Conservation (phyloP, 192 early-diverging fungal species). For the Backusella parvicylindrica region DNA sequence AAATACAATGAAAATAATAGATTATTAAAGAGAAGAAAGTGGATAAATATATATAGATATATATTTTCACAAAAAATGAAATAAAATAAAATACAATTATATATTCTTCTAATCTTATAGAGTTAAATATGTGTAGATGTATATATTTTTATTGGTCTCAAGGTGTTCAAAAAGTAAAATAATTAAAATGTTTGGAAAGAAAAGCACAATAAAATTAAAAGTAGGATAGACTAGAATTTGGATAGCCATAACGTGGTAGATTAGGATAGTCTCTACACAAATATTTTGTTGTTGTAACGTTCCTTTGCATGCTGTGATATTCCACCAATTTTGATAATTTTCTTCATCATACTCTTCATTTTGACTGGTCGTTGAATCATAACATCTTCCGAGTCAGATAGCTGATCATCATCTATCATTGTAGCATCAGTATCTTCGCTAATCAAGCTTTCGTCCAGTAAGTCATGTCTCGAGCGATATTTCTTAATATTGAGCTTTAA, state of each 20-base stretch:
- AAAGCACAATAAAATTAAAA: not conserved
- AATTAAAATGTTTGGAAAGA: not conserved
- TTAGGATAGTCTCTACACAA: not conserved
- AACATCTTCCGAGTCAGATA: not conserved
- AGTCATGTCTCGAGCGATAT: slow-evolving; percentile 9
- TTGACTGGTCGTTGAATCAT: not conserved
- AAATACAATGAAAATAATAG: not conserved
- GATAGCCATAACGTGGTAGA: not conserved
- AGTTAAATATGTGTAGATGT: not conserved
- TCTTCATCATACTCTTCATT: slow-evolving; percentile 13
- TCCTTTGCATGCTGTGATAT: slow-evolving; percentile 1
- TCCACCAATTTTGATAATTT: slow-evolving; percentile 13
- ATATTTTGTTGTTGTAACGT: not conserved
- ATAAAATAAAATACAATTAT: not conserved
- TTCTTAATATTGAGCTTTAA: slow-evolving; percentile 11
- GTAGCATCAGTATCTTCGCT: not conserved
- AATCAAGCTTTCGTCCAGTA: not conserved
- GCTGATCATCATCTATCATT: not conserved
- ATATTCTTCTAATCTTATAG: not conserved
- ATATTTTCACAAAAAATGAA: too few relatives aligned
- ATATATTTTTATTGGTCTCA: not conserved
- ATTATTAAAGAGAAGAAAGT: not conserved
- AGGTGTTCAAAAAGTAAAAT: not conserved
- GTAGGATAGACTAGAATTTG: not conserved
- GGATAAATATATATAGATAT: not conserved